Percentiles rank a stretch among this genome's conserved stretches.
These are phyloP conservation scores for Scutellaria minor DNA, from an alignment of 257 asterid genomes.

Conservation along the genomic window DNA sequence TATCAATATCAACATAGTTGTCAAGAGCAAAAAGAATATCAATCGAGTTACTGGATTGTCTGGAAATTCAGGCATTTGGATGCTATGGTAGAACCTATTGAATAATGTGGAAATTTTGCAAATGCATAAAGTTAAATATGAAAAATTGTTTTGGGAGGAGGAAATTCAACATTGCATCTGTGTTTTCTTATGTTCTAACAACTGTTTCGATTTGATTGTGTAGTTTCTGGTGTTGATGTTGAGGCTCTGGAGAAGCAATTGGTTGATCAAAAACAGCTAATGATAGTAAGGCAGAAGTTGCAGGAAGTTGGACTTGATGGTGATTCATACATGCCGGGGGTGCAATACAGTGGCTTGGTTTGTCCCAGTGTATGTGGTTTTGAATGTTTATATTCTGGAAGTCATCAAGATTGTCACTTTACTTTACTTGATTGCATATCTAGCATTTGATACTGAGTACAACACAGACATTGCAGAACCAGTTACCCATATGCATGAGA, in stretches of 20 bases:
- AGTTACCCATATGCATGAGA: not conserved
- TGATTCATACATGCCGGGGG: constrained; percentile 58
- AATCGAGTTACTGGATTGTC: too few species aligned
- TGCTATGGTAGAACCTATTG: not conserved
- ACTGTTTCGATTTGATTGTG: constrained; percentile 26
- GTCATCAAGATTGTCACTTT: constrained; percentile 1
- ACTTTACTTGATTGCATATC: constrained; percentile 9
- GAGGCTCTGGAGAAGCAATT: constrained; percentile 49
- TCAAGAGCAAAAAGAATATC: too few species aligned
- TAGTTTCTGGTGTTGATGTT: constrained; percentile 52
- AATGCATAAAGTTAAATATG: not conserved
- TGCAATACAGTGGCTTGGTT: constrained; percentile 52
- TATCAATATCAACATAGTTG: too few species aligned
- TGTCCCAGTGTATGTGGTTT: constrained; percentile 72
- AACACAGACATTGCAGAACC: not conserved
- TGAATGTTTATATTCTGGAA: constrained; percentile 13
- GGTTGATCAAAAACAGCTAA: constrained; percentile 42
- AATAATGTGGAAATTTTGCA: not conserved
- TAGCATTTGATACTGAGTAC: not conserved
- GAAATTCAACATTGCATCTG: not conserved
- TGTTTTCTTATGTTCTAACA: constrained; percentile 16
- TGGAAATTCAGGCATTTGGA: not conserved
- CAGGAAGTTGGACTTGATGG: constrained; percentile 59
- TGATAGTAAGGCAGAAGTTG: constrained; percentile 55
- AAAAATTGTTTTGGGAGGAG: not conserved